Conservation (phyloP, 768 basidiomycete genomes). For the Boletus rubroflammeus region DNA sequence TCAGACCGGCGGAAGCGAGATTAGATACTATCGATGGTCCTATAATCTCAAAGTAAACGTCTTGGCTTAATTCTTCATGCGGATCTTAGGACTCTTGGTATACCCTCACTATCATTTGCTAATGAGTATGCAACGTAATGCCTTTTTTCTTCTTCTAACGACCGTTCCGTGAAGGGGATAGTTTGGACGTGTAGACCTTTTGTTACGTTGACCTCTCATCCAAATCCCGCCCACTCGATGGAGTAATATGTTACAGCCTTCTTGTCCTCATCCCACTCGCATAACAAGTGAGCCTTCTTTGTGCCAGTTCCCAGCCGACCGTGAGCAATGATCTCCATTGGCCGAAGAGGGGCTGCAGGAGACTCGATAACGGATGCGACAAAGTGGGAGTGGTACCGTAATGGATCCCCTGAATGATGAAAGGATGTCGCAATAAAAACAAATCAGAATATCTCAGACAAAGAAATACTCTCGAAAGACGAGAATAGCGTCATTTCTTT, state of each 20-base stretch:
- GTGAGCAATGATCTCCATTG: constrained; percentile 95
- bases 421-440: neutral
- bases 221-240: constrained; percentile 91
- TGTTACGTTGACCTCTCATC: constrained; percentile 30
- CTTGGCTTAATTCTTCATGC: constrained; percentile 13
- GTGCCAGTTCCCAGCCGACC: constrained; percentile 95
- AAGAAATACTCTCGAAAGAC: neutral
- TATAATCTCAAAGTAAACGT: constrained; percentile 9
- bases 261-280: constrained; percentile 77
- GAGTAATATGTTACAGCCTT: constrained; percentile 69
- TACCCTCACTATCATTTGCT: constrained; percentile 12
- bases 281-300: constrained; percentile 92
- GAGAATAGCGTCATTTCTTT: neutral
- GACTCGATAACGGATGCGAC: constrained; percentile 77
- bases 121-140: constrained; percentile 8
- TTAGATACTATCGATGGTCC: constrained; percentile 21
- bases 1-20: constrained; percentile 46
- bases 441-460: constrained; percentile 8
- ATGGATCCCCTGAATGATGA: constrained; percentile 68
- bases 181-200: neutral
- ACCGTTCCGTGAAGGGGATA: neutral
- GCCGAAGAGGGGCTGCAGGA: constrained; percentile 54
- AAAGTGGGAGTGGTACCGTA: constrained; percentile 97
- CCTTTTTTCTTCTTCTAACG: neutral
- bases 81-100: constrained; percentile 8